These are phyloP conservation scores for Rickenella mellea DNA, from an alignment of 768 basidiomycete genomes.

Conservation along the genomic window DNA sequence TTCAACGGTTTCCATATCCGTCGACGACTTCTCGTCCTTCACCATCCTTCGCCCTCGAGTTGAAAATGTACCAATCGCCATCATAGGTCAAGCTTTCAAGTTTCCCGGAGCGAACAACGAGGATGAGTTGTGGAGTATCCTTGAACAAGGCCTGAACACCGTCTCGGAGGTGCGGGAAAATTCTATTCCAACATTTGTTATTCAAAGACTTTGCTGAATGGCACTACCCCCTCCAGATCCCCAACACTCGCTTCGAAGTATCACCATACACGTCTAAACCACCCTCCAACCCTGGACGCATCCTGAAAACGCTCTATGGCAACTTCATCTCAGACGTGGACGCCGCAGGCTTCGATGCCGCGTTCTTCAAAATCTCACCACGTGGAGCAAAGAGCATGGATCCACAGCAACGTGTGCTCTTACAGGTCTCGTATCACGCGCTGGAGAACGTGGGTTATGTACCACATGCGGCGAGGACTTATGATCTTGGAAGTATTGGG, in stretches of 20 bases:
- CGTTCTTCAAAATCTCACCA: conserved; percentile 65
- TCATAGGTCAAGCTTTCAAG: conserved; percentile 62
- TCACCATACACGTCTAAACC: conserved; percentile 24
- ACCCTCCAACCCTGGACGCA: conserved; percentile 24
- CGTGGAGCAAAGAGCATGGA: conserved; percentile 71
- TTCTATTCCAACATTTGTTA: conserved; percentile 1
- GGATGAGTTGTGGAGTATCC: conserved; percentile 46
- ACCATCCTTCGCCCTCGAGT: too few relatives aligned
- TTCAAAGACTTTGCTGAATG: conserved; percentile 3
- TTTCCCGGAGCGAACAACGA: conserved; percentile 41
- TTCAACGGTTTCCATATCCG: too few relatives aligned
- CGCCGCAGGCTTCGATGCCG: conserved; percentile 45
- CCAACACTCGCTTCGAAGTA: conserved; percentile 44
- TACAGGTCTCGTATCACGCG: conserved; percentile 59
- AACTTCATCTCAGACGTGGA: conserved; percentile 54
- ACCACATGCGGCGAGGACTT: conserved; percentile 53
- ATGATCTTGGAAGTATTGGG: conserved; percentile 42
- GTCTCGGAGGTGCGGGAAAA: conserved; percentile 51
- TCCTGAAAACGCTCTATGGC: conserved; percentile 44
- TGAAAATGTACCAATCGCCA: conserved; percentile 62
- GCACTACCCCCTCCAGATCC: too few relatives aligned
- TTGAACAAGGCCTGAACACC: conserved; percentile 48
- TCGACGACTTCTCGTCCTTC: too few relatives aligned
- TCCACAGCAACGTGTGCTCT: conserved; percentile 62
- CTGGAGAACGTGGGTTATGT: conserved; percentile 66